Base-by-base conservation (phyloP, 2,329 filamentous ascomycete genomes). In the Byssochlamys sp. region DNA sequence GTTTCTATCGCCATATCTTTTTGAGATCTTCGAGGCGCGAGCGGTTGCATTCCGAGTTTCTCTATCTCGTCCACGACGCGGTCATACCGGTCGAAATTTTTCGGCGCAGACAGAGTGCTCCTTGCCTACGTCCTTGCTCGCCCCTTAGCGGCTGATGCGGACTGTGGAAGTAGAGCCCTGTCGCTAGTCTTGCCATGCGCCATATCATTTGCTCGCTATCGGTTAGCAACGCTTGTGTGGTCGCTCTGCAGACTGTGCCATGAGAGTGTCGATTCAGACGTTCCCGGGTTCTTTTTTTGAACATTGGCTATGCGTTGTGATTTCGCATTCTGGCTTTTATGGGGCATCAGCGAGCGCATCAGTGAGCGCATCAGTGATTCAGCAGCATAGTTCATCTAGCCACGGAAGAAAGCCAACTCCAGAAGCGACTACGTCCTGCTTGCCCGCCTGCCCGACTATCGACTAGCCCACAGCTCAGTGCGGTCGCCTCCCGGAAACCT, bases 1-100 rank as follows among this genome's bases (percentile, higher is more conserved):
- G 84, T 81, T 86, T 85, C 82, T 78, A 82, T 87, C 84, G 85
- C 83, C 84, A 79, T 78, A 72, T 78, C 73, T 69, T 74, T 70
- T 75, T 71, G 66, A 72, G 67, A 70, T 67, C 66, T 64, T 67
- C 62, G 72, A 69, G 69, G 69, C 69, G 69, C 68, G 68, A 70
- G 67, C 68, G 68, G 66, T 65, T 67, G 66, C 65, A 61, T 67
- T 65, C 65, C 65, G 66, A 64, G 58, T 65, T 67, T 60, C 10
- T 33, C 39, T 45, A 45, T 6, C 39, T 45, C 39, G 39, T 9
- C 35, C 39, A 24, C 39, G 39, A 45, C 39, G 19, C 39, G 39
- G 39, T 45, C 1, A 19, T 45, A 9, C 39, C 12, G 39, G 39
- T 45, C 62, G 61, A 63, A 62, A 55, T 63, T 63, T 58, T 62